These are phyloP conservation scores for Boletus sp. DNA, from an alignment of 768 basidiomycete genomes.

Conservation along the genomic window DNA sequence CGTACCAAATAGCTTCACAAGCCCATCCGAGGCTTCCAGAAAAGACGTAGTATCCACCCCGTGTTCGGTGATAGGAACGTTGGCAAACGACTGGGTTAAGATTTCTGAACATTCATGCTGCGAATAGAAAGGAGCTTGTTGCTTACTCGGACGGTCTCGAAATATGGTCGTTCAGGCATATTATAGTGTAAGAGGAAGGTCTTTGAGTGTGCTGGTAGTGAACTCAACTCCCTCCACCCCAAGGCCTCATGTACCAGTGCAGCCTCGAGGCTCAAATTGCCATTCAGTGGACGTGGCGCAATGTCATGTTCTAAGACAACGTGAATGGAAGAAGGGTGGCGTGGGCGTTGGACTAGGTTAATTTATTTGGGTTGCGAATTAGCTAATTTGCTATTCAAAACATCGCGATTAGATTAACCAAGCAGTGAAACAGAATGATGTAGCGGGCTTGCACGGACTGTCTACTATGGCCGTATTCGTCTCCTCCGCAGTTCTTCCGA, in stretches of 20 bases:
- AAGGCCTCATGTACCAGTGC: conserved; percentile 19
- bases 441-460: conserved; percentile 1
- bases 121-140: background rate
- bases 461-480: background rate
- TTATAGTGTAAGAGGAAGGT: conserved; percentile 9
- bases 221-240: conserved; percentile 10
- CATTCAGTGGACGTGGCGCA: conserved; percentile 22
- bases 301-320: conserved; percentile 19
- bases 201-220: conserved; percentile 1
- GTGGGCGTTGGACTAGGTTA: no score
- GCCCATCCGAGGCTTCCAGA: conserved; percentile 85
- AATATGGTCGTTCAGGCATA: conserved; percentile 49
- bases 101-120: conserved; percentile 4
- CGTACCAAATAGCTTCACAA: conserved; percentile 72
- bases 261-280: conserved; percentile 29
- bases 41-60: conserved; percentile 83
- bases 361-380: conserved; percentile 18
- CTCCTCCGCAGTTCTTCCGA: conserved; percentile 5
- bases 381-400: conserved; percentile 24
- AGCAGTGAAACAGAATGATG: conserved; percentile 6
- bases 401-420: conserved; percentile 15
- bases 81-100: conserved; percentile 70
- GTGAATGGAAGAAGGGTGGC: conserved; percentile 18
- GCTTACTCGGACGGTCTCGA: conserved; percentile 65
- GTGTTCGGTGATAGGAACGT: conserved; percentile 70